Percentiles rank a stretch among this genome's conserved stretches.
Conservation (phyloP, 345 rosid species). For the Erucastrum elatum region DNA sequence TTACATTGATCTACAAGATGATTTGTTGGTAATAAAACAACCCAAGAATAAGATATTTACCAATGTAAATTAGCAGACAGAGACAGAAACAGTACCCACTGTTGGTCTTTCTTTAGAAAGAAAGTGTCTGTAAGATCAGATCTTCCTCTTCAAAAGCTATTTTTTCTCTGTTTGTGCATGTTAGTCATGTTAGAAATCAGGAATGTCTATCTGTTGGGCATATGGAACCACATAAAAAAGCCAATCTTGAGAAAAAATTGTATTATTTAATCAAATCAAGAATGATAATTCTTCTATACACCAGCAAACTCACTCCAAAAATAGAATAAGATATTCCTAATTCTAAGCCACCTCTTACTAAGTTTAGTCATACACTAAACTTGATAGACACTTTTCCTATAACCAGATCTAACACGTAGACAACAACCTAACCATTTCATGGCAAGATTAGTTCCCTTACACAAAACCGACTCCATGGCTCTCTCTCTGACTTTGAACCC, state of each 20-base stretch:
- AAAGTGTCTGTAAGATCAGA: constrained; percentile 22
- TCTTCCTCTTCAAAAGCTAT: constrained; percentile 24
- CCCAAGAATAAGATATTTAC: too few species aligned
- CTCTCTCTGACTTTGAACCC: constrained; percentile 14
- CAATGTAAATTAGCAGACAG: not conserved
- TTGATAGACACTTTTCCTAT: not conserved
- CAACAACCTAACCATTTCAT: constrained; percentile 10
- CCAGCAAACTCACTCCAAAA: constrained; percentile 21
- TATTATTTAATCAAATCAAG: not conserved
- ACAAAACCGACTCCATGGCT: not conserved
- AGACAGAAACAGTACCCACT: constrained; percentile 34
- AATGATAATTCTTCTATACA: constrained; percentile 8
- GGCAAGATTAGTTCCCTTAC: not conserved
- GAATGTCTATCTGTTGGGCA: constrained; percentile 7
- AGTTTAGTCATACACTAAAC: constrained; percentile 22
- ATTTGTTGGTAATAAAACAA: too few species aligned
- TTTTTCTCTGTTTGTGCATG: constrained; percentile 18
- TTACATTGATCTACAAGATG: constrained; percentile 20
- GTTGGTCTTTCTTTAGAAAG: constrained; percentile 9
- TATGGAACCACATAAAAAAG: constrained; percentile 16
- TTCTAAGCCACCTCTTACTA: constrained; percentile 22
- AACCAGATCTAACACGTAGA: constrained; percentile 9
- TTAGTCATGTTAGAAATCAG: constrained; percentile 12
- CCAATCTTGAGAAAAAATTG: constrained; percentile 16
- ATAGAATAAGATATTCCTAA: constrained; percentile 29